A percentile compares a stretch with the other conserved stretches of the same genome.
These are phyloP conservation scores for Pelargonium citronellum DNA, from an alignment of 441 rosid genomes.

Conservation along the genomic window DNA sequence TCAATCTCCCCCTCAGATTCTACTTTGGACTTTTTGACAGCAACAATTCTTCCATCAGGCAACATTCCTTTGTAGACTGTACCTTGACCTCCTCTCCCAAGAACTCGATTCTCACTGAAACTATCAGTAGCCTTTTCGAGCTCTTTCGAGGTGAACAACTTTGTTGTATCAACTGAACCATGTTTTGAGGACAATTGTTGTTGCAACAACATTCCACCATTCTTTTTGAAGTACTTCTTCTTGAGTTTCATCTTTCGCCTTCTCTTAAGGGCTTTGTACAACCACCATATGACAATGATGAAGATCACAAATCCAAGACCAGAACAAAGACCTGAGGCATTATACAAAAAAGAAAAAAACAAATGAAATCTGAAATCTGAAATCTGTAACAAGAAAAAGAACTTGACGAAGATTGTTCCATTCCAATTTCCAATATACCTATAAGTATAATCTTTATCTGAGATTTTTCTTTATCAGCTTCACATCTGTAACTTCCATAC, in stretches of 20 bases:
- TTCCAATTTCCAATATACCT: background rate
- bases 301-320: background rate
- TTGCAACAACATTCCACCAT: slow-evolving; percentile 1
- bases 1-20: background rate
- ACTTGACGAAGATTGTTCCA: too few species aligned
- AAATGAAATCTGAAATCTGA: too few species aligned
- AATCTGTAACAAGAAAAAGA: too few species aligned
- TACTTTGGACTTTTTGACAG: slow-evolving; percentile 1
- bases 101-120: background rate
- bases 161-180: background rate
- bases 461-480: background rate
- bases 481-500: background rate
- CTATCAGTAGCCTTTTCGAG: background rate
- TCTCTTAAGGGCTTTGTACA: background rate
- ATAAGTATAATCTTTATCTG: background rate
- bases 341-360: background rate
- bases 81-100: background rate
- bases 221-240: background rate
- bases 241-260: background rate
- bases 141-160: background rate
- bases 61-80: slow-evolving; percentile 6
- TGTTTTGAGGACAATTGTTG: background rate
- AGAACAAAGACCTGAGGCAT: background rate
- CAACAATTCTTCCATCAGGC: background rate
- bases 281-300: background rate